These are phyloP conservation scores for Zygnema cylindricum DNA, from an alignment of 139 green algal genomes.

Conservation along the genomic window DNA sequence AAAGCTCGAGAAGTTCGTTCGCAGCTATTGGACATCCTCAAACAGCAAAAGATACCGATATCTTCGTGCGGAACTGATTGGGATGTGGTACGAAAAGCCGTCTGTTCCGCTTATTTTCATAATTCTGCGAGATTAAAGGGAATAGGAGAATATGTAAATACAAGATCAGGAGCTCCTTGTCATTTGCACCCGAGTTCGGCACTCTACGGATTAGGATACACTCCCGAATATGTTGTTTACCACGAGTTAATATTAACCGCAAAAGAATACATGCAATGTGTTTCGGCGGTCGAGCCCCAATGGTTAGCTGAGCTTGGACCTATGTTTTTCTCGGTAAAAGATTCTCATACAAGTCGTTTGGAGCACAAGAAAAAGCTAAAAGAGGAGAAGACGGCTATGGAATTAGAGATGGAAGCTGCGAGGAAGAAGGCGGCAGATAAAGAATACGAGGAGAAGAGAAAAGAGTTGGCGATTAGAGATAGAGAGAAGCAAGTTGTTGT, in stretches of 20 bases:
- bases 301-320: constrained; percentile 97
- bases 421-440: constrained; percentile 68
- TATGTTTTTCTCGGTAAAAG: constrained; percentile 98
- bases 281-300: constrained; percentile 95
- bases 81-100: constrained; percentile 93
- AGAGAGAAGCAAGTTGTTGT: constrained; percentile 74
- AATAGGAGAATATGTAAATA: constrained; percentile 92
- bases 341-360: constrained; percentile 75
- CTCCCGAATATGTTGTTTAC: constrained; percentile 97
- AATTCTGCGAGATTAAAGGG: constrained; percentile 94
- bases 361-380: constrained; percentile 81
- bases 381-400: constrained; percentile 68
- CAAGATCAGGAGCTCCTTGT: constrained; percentile 82
- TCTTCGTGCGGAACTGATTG: constrained; percentile 81
- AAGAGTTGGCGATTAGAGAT: constrained; percentile 60
- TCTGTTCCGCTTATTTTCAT: constrained; percentile 96
- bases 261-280: constrained; percentile 99
- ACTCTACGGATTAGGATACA: constrained; percentile 92
- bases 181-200: constrained; percentile 89
- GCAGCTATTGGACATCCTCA: constrained; percentile 93
- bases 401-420: constrained; percentile 79
- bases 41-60: constrained; percentile 84
- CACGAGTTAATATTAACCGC: constrained; percentile 95
- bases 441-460: constrained; percentile 59
- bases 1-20: constrained; percentile 79